These are phyloP conservation scores for Oryza australiensis DNA, from an alignment of 176 grass and related monocot species.

Conservation along the genomic window DNA sequence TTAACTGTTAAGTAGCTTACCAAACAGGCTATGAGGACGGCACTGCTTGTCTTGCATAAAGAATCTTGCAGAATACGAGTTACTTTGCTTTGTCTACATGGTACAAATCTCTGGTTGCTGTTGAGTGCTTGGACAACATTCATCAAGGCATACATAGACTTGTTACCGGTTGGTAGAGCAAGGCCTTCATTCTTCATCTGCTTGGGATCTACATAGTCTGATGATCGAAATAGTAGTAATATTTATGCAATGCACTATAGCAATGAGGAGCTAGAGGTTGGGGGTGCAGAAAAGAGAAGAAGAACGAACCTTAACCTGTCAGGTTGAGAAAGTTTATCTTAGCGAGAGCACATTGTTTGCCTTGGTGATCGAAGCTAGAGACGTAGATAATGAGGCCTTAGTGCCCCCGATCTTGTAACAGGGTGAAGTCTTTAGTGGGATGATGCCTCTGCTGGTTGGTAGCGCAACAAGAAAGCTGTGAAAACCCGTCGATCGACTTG, in stretches of 20 bases:
- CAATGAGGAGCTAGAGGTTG: background rate
- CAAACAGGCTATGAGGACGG: slow-evolving; percentile 56
- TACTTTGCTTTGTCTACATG: slow-evolving; percentile 58
- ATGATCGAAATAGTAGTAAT: background rate
- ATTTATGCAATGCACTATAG: background rate
- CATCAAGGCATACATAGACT: slow-evolving; percentile 55
- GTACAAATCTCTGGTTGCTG: slow-evolving; percentile 44
- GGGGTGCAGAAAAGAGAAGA: background rate
- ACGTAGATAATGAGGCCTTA: slow-evolving; percentile 58
- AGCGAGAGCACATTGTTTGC: slow-evolving; percentile 7
- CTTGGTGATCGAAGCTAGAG: slow-evolving; percentile 35
- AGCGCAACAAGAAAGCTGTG: slow-evolving; percentile 20
- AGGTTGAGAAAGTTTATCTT: slow-evolving; percentile 62
- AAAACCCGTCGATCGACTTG: slow-evolving; percentile 49
- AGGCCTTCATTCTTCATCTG: slow-evolving; percentile 24
- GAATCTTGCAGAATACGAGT: slow-evolving; percentile 73
- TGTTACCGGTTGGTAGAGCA: slow-evolving; percentile 36
- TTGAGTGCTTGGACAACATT: slow-evolving; percentile 60
- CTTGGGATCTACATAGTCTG: slow-evolving; percentile 52
- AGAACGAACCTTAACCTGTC: slow-evolving; percentile 55
- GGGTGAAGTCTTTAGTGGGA: slow-evolving; percentile 17
- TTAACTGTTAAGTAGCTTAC: slow-evolving; percentile 36
- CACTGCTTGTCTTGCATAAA: slow-evolving; percentile 39
- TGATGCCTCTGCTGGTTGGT: slow-evolving; percentile 4
- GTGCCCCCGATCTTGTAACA: slow-evolving; percentile 27